Evolutionary conservation across 441 rosid genomes (phyloP), one percentile per base, ranked within the genome.

Genomic region (Syzygium malaccense): DNA sequence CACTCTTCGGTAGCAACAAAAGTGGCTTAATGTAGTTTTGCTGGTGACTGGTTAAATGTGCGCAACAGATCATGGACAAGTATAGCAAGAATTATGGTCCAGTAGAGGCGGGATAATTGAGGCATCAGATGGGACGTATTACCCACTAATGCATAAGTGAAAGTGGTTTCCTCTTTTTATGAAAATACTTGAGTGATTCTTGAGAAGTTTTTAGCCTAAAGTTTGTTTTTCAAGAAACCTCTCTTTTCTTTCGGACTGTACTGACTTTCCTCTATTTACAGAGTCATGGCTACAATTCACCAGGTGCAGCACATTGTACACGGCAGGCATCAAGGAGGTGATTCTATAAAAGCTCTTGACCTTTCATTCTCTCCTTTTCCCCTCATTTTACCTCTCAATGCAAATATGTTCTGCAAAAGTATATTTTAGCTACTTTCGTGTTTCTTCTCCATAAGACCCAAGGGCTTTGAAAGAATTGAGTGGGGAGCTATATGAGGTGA

Each of bases 271-370:
- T 90, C 79, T 88, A 37, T 86, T 91, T 91, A 25, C 96, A 95
- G 98, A 94, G 79, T 91, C 92, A 90, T 88, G 94, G 91, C 56
- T 87, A 89, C 78, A 91, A 87, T 86, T 91, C 96, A 54, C 91
- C 96, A n/a, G 90, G 91, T 88, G 89, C 92, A 54, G 91, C 93
- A 15, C 95, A 94, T 88, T 93, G 95, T 23, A 91, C 95, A 6
- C 91, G 98, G 58, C 94, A 94, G 90, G 93, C 96, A 89, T 95
- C 98, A 33, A 87, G 92, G 71, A 93, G 95, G 96, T 94, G 64
- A 91, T 75, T 75, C 83, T 54, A 54, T 19, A 85, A 85, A 30
- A 11, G 7, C 37, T 55, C 53, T 85, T 20, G 26, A 84, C 86
- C 28, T 41, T 75, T 41, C 83, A 75, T 51, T 75, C 48, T 37